Evolutionary conservation across 2,329 filamentous ascomycete species (phyloP).

Genomic region (Penicillium freii): DNA sequence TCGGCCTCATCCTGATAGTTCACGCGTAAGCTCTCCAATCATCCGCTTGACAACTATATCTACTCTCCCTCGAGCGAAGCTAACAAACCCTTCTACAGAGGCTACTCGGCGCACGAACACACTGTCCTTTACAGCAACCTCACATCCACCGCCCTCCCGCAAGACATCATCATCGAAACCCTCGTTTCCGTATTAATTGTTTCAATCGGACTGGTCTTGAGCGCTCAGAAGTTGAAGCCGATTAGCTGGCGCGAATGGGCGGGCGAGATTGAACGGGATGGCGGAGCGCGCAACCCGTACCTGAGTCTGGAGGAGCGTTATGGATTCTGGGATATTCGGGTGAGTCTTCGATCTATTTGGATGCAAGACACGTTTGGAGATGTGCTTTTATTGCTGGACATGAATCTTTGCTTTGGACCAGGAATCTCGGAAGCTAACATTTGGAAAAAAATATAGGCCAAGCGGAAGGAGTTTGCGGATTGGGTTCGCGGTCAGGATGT

Average conservation of each 20-base stretch:
- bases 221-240: conserved; percentile 74
- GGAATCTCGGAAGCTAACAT: conserved; percentile 12
- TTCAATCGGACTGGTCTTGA: conserved; percentile 77
- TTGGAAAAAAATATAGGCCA: conserved; percentile 39
- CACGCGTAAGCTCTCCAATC: conserved; percentile 69
- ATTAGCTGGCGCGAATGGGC: conserved; percentile 82
- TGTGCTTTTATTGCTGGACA: background rate
- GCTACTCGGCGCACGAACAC: conserved; percentile 95
- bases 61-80: background rate
- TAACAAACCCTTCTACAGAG: conserved; percentile 54
- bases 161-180: conserved; percentile 86
- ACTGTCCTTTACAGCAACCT: conserved; percentile 65
- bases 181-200: conserved; percentile 75
- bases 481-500: conserved; percentile 58
- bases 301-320: conserved; percentile 72
- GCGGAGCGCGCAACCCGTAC: conserved; percentile 74
- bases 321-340: conserved; percentile 85
- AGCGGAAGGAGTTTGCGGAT: conserved; percentile 73
- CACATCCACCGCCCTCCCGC: conserved; percentile 60
- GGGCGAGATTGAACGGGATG: conserved; percentile 67
- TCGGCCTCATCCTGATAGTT: conserved; percentile 75
- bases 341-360: conserved; percentile 38
- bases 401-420: background rate
- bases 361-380: background rate
- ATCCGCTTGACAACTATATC: background rate